Evolutionary conservation across 2,329 filamentous ascomycete species (phyloP), one percentile per base, ranked within the genome.

Genomic region (Leptographium procerum): DNA sequence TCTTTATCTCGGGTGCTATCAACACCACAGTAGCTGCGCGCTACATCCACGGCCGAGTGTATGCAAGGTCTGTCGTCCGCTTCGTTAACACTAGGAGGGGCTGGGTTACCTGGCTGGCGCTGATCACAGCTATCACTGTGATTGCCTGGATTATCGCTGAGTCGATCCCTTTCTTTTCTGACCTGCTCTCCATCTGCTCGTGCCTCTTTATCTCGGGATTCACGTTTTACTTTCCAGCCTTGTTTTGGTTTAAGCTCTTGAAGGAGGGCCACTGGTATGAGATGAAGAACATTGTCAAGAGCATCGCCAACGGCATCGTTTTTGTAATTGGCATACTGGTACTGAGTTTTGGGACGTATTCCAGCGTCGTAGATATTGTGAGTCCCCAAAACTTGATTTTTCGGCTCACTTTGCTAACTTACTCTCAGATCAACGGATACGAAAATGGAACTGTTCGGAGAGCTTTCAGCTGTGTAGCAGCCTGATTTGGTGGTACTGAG

Each of bases 101-200:
- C 2, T 78, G 76, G 76, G 64, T 68, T 26, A 73, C 70, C 4
- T 70, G 87, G 87, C 66, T 84, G 16, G 72, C 60, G 3, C 80
- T 90, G 13, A 78, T 83, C 31, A 69, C 77, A 1, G 63, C 68
- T 53, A 69, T 86, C 50, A 90, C 86, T 73, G 56, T 86, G 11
- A 57, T 87, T 14, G 84, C 84, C 4, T 91, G 84, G 78, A 68
- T 90, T 63, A 84, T 91, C 63, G 86, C 87, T 14, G 82, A 87
- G 66, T 81, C 84, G 0, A 86, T 91, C 51, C 88, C 88, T 3
- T 84, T 85, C 68, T 91, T 91, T 73, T 81, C 81, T 61, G 77
- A 86, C 55, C 73, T 91, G 51, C 72, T 91, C 22, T 74, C 75
- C 59, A 76, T 80, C 65, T 73, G 69, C 54, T 78, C 77, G 2